Base-by-base conservation (phyloP, 1,139 yeast genomes). In the Blastobotrys apis region DNA sequence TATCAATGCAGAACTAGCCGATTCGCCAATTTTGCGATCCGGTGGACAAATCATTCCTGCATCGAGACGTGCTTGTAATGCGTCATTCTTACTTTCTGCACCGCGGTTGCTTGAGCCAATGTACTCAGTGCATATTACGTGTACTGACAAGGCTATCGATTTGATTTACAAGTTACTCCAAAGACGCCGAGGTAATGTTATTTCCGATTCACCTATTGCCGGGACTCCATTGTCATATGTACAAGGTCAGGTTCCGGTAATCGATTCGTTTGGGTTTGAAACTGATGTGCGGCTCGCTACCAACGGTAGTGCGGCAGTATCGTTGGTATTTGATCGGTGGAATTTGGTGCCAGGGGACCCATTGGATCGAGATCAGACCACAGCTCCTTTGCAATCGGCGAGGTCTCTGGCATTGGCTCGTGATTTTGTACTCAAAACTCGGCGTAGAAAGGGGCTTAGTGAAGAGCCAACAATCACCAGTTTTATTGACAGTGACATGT, bases 281-380 rank as follows among this genome's bases (percentile, higher is more conserved):
- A 80, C 95, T 0, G 98, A 92, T 58, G 66, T 92, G 29, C 67
- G 95, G 50, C 66, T 87, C 17, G 77, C 81, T 19, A 78, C 95
- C 0, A 80, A 78, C 50, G 96, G 97, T 3, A 81, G 78, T 54
- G 94, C 94, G 0, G 73, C 78, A 68, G 78, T 88, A 38, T 78
- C 77, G 35, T 62, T 83, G 50, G 74, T 74, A 37, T 87, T 85
- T 62, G 73, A 74, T 47, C 74, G 71, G 48, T 94, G 97, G 95
- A 75, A 77, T 16, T 63, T 71, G 6, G 95, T 86, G 0, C 95
- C 97, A 1, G 98, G 98, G 0, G 88, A 90, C 65, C 97, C 97
- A 4, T 63, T 90, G 54, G 95, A 90, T 61, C 66, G 67, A 21
- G 74, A 75, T 22, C 77, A 77, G 13, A 69, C 67, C 43, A 73